These are phyloP conservation scores for Nephelium lappaceum DNA, from an alignment of 345 rosid genomes.

Conservation along the genomic window DNA sequence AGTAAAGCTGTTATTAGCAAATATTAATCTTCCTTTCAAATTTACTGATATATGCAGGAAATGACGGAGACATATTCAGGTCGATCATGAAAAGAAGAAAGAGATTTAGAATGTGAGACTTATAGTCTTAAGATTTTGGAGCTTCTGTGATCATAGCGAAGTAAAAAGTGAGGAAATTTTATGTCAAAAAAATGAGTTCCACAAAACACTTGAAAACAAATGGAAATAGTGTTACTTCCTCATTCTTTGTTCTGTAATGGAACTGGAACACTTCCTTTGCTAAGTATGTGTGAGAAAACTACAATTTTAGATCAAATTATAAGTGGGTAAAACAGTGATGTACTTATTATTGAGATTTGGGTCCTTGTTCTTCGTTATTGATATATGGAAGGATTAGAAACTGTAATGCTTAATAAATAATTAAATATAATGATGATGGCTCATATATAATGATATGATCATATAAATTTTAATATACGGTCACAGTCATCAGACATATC, in stretches of 20 bases:
- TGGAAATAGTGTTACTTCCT: not conserved
- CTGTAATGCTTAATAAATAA: no score
- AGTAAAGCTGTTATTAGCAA: not conserved
- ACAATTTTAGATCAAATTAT: slow-evolving; percentile 1
- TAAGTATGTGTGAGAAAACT: slow-evolving; percentile 17
- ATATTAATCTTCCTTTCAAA: no score
- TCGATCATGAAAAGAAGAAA: not conserved
- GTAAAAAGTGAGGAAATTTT: not conserved
- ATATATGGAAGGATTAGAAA: no score
- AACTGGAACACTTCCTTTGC: slow-evolving; percentile 28
- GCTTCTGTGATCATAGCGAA: slow-evolving; percentile 1
- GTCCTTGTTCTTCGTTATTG: not conserved
- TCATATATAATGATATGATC: not conserved
- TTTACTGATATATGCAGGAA: slow-evolving; percentile 29
- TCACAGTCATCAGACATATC: not conserved
- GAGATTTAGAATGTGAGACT: not conserved
- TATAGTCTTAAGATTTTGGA: slow-evolving; percentile 9
- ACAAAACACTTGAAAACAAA: not conserved
- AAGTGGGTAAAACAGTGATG: not conserved
- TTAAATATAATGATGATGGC: not conserved
- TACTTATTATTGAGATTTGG: not conserved
- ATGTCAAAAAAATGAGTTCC: not conserved
- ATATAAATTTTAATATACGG: no score
- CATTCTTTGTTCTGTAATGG: slow-evolving; percentile 8
- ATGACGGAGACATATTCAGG: slow-evolving; percentile 14